Base-by-base conservation (phyloP, 1,284 basidiomycete species). In the Cutaneotrichosporon cyanovorans region DNA sequence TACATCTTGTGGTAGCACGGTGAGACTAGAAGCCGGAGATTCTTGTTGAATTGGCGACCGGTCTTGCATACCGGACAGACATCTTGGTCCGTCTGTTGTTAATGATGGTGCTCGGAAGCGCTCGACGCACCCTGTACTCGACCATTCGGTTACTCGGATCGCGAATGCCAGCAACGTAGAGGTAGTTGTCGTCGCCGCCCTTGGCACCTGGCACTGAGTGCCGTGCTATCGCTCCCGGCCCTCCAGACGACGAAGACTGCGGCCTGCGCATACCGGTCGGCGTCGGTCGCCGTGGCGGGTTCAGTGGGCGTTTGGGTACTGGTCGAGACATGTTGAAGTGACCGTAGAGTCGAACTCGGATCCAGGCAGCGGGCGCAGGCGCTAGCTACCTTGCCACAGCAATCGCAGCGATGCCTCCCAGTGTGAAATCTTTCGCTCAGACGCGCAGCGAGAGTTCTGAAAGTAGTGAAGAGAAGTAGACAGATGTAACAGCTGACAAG, bases 1-100 rank as follows among this genome's bases (percentile, higher is more conserved):
- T 57, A 89, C 92, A 97, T 93, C 78, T 96, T 96, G 75, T 99
- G 95, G 72, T 97, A 99, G 71, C 95, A 99, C 23, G 87, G 80
- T 63, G 90, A 92, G 53, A 99, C 92, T 47, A 98, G 78, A 38
- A 99, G 76, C 35, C 93, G 82, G 21, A 99, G 76, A 61, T 91
- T 90, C 14, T 91, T 90, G 63, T 97, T 96, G 53, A 97, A 76
- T 68, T 95, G 97, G 48, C 95, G 77, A 66, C 98, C 95, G 31
- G 89, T 93, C 71, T 91, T 90, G 77, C 95, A 98, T 8, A 96
- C 84, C 1, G 95, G 93, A 74, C 95, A 99, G 65, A 89, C 83
- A 71, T 99, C 95, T 48, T 88, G 83, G 76, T 87, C 86, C 30
- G 85, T 85, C 88, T 91, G 39, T 1, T 1, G 43, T 44, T 23